phyloP scores from a whole-genome alignment of 169 alveolate species.

The Plasmodium knowlesi region DNA sequence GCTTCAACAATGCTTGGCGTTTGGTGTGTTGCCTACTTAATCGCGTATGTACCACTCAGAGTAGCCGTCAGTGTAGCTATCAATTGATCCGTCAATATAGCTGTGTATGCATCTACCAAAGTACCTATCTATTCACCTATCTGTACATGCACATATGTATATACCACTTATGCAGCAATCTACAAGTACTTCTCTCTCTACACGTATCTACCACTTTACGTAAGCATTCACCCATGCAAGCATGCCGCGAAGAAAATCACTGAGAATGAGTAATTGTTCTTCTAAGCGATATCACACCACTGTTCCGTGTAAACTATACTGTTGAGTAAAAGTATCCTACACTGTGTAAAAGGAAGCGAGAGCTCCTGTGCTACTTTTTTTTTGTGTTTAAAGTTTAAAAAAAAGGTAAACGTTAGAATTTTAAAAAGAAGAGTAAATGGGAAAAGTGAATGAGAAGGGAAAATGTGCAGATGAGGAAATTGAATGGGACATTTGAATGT shows the following conservation, averaged over 20 bases:
- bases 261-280: not conserved
- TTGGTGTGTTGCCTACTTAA: not conserved
- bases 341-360: not conserved
- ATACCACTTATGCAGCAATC: too few relatives aligned
- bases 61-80: not conserved
- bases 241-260: not conserved
- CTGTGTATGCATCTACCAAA: not conserved
- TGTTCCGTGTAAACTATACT: not conserved
- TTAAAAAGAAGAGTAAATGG: not conserved
- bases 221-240: not conserved
- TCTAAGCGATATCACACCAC: not conserved
- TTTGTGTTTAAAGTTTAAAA: not conserved
- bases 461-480: too few relatives aligned
- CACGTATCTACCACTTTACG: not conserved
- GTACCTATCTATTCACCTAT: not conserved
- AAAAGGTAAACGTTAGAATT: not conserved
- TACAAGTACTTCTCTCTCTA: too few relatives aligned
- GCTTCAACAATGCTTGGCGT: not conserved
- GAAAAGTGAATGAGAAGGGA: too few relatives aligned
- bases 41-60: not conserved
- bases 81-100: not conserved
- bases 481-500: not conserved
- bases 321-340: not conserved
- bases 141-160: not conserved
- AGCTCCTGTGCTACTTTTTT: not conserved